These are phyloP conservation scores for Solanum etuberosum DNA, from an alignment of 257 asterid genomes.

Conservation along the genomic window DNA sequence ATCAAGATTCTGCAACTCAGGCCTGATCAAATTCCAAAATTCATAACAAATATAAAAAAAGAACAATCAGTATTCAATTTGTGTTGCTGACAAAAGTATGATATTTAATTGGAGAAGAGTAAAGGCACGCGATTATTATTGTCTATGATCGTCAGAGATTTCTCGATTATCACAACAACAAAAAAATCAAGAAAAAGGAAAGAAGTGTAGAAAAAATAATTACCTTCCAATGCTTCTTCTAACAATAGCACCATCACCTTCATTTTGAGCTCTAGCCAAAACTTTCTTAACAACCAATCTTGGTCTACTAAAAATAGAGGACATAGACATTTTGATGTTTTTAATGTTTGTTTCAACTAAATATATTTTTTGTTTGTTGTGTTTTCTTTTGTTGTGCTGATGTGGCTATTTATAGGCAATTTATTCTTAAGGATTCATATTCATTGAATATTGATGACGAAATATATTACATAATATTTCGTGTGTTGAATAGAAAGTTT, in stretches of 20 bases:
- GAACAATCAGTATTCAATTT: not conserved
- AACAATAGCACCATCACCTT: constrained; percentile 73
- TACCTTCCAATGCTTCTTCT: constrained; percentile 94
- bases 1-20: constrained; percentile 68
- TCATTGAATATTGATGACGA: not conserved
- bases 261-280: constrained; percentile 58
- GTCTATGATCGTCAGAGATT: fast-evolving
- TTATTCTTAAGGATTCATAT: not conserved
- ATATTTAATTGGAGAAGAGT: not conserved
- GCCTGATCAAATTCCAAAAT: constrained; percentile 29
- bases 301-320: constrained; percentile 33
- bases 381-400: not conserved
- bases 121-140: fast-evolving
- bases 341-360: not conserved
- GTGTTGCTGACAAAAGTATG: not conserved
- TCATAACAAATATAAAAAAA: not conserved
- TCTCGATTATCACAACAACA: not conserved
- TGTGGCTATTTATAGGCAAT: not conserved
- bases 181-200: not conserved
- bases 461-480: not conserved
- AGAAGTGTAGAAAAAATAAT: fast-evolving
- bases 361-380: not conserved
- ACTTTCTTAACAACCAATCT: constrained; percentile 63
- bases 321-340: not conserved
- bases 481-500: not conserved